Evolutionary conservation across 73 alveolate species (phyloP).

Genomic region (Tetrahymena elliotti): DNA sequence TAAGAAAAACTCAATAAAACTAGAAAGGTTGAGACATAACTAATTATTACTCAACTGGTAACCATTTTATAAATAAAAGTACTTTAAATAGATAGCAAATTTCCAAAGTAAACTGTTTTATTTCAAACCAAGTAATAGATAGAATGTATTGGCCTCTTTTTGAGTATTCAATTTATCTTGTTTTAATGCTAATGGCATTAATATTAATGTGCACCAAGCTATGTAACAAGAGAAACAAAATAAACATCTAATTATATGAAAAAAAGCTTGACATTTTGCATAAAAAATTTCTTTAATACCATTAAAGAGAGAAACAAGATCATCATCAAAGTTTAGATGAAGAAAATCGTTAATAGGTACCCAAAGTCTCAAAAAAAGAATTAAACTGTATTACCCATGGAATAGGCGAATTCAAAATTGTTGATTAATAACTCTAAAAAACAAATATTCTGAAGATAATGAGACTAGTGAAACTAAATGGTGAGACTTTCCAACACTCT

Average conservation of each 20-base stretch:
- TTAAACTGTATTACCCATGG: neutral
- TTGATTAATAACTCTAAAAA: neutral
- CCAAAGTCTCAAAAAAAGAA: neutral
- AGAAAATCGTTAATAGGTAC: neutral
- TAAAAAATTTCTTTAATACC: neutral
- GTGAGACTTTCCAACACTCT: neutral
- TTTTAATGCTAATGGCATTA: neutral
- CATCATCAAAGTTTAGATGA: neutral
- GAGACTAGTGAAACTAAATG: neutral
- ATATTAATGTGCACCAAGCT: neutral
- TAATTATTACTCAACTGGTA: too few species aligned
- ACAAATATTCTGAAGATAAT: neutral
- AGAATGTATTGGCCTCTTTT: neutral
- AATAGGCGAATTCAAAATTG: neutral
- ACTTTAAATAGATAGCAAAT: neutral
- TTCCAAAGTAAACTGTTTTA: too few species aligned
- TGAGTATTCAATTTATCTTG: neutral
- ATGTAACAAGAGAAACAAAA: neutral
- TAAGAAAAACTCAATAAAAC: neutral
- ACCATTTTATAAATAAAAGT: too few species aligned
- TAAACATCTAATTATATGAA: neutral
- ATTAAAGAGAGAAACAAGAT: neutral
- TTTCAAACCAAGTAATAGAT: neutral
- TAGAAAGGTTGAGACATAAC: neutral
- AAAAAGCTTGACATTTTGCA: neutral